These are phyloP conservation scores for Immersiella caudata DNA, from an alignment of 495 filamentous ascomycete genomes.

Conservation along the genomic window DNA sequence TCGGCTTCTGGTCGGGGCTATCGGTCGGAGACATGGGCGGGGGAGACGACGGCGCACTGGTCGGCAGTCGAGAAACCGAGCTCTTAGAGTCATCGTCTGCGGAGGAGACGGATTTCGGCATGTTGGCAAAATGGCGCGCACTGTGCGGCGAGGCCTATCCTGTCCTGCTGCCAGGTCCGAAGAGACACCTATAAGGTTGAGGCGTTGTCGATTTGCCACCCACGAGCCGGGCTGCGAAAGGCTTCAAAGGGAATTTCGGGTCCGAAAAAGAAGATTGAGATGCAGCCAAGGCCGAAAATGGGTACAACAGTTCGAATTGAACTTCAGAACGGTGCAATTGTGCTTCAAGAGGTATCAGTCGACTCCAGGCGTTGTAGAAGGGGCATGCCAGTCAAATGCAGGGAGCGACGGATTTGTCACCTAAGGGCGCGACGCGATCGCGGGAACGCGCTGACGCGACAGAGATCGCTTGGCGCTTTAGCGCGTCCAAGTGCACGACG, in stretches of 20 bases:
- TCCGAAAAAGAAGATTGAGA: slow-evolving; percentile 2
- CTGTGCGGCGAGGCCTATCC: background rate
- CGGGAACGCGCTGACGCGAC: slow-evolving; percentile 26
- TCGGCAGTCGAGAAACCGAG: slow-evolving; percentile 42
- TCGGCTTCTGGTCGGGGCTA: slow-evolving; percentile 24
- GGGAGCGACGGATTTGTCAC: slow-evolving; percentile 24
- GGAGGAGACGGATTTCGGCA: slow-evolving; percentile 32
- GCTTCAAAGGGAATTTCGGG: background rate
- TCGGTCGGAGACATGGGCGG: slow-evolving; percentile 30
- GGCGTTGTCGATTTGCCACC: background rate
- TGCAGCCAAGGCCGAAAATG: background rate
- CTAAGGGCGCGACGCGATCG: slow-evolving; percentile 28
- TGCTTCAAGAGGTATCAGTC: background rate
- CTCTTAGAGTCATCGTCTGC: slow-evolving; percentile 32
- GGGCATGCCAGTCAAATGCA: background rate
- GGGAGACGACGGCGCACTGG: slow-evolving; percentile 49
- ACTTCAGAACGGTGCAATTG: background rate
- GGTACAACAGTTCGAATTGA: background rate
- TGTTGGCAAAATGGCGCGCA: slow-evolving; percentile 22
- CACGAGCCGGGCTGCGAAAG: too few relatives aligned
- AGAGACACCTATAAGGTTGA: background rate
- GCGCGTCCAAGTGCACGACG: slow-evolving; percentile 26
- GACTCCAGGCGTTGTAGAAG: background rate
- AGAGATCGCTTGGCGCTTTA: slow-evolving; percentile 23
- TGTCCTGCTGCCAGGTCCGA: background rate